Conservation (phyloP, 768 basidiomycete species). For the Russula abietina region DNA sequence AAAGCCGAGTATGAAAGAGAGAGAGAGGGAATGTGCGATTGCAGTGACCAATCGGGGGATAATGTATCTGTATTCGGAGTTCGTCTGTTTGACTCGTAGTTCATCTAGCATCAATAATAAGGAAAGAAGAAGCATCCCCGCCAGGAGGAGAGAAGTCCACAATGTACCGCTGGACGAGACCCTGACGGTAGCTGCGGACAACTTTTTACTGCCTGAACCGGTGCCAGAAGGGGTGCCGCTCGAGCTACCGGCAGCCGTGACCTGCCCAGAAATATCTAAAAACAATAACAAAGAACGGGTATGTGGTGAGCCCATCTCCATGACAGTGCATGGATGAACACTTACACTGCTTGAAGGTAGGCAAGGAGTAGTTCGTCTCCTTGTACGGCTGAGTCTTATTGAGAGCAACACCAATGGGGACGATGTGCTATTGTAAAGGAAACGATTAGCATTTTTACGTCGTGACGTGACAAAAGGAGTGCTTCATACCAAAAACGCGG, state of each 20-base stretch:
- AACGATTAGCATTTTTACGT: neutral
- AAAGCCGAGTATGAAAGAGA: too few species aligned
- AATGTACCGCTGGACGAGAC: neutral
- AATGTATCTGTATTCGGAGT: too few species aligned
- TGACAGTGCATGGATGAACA: neutral
- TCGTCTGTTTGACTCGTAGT: too few species aligned
- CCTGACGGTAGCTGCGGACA: neutral
- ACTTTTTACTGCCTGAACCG: neutral
- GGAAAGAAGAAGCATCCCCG: too few species aligned
- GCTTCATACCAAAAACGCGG: constrained; percentile 40
- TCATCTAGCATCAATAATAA: too few species aligned
- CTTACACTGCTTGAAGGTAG: constrained; percentile 46
- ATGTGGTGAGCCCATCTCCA: neutral
- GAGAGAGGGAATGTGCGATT: too few species aligned
- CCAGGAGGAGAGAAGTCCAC: too few species aligned
- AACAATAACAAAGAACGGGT: neutral
- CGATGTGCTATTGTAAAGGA: constrained; percentile 32
- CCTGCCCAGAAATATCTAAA: too few species aligned
- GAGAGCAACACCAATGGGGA: constrained; percentile 47
- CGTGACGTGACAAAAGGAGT: neutral
- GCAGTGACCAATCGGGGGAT: too few species aligned
- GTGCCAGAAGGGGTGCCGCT: too few species aligned
- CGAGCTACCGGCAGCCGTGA: too few species aligned
- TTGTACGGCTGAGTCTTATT: constrained; percentile 50
- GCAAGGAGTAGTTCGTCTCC: constrained; percentile 40